A percentile compares a stretch with the other conserved stretches of the same genome.
phyloP scores from a whole-genome alignment of 345 rosid genomes.

The Eucalyptus victrix region DNA sequence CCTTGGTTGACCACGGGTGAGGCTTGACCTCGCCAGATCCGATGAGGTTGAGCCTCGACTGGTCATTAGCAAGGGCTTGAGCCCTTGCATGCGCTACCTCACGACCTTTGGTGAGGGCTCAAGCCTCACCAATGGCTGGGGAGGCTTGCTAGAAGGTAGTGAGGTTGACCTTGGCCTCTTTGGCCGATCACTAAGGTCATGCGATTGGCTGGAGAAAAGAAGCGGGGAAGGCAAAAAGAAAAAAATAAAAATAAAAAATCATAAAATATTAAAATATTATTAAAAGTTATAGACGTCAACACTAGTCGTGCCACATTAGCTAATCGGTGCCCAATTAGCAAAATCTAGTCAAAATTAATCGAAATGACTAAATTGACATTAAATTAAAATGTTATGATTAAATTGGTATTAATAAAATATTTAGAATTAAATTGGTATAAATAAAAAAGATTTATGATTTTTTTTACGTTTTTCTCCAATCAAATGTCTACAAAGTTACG shows the following conservation, averaged over 20 bases:
- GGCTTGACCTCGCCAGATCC: rapidly evolving
- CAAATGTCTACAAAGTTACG: too few relatives aligned
- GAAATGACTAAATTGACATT: rapidly evolving
- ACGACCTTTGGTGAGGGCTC: too few relatives aligned
- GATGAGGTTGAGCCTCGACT: rapidly evolving
- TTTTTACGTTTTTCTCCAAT: rapidly evolving
- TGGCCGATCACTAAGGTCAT: rapidly evolving
- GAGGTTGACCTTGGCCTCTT: too few relatives aligned
- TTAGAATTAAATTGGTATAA: too few relatives aligned
- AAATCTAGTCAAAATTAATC: rapidly evolving
- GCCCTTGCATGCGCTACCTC: too few relatives aligned
- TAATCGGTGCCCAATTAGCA: rapidly evolving
- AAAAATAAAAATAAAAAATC: rapidly evolving
- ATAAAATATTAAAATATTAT: rapidly evolving
- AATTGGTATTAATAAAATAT: too few relatives aligned
- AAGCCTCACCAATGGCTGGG: rapidly evolving
- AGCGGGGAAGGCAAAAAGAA: rapidly evolving
- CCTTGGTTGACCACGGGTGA: rapidly evolving
- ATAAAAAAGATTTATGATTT: too few relatives aligned
- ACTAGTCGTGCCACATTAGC: rapidly evolving
- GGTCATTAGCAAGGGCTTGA: too few relatives aligned
- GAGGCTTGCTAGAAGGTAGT: too few relatives aligned
- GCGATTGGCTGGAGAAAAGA: rapidly evolving
- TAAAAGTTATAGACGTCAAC: rapidly evolving
- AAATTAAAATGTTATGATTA: too few relatives aligned